Evolutionary conservation across 768 basidiomycete species (phyloP).

Genomic region (Chalciporus piperatus): DNA sequence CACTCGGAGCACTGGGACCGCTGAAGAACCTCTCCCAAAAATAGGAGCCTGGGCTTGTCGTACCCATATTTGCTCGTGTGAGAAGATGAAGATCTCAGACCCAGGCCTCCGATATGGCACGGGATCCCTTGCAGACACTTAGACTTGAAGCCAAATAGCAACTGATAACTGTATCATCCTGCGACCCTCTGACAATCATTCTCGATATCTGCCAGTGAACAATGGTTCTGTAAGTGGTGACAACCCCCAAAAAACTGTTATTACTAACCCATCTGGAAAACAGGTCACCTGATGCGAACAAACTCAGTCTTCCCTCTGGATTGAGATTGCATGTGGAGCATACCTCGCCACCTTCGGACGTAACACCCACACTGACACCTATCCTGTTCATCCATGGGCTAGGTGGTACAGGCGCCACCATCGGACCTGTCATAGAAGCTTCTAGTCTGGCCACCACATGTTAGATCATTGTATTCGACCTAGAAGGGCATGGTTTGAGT

Average conservation of each 20-base stretch:
- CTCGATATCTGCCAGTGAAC: too few relatives aligned
- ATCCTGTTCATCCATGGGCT: conserved; percentile 7
- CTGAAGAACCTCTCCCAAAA: not conserved
- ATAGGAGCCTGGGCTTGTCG: not conserved
- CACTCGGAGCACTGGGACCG: not conserved
- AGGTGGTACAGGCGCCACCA: conserved; percentile 4
- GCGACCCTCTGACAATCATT: too few relatives aligned
- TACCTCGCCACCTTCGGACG: not conserved
- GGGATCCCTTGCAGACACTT: not conserved
- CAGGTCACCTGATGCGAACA: conserved; percentile 3
- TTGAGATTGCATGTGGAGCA: conserved; percentile 1
- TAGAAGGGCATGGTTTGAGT: conserved; percentile 7
- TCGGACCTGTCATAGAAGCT: conserved; percentile 9
- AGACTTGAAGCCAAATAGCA: too few relatives aligned
- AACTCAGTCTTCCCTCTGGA: conserved; percentile 6
- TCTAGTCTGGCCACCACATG: conserved; percentile 7
- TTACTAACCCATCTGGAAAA: not conserved
- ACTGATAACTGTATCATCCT: too few relatives aligned
- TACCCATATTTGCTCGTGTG: not conserved
- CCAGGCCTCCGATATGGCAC: not conserved
- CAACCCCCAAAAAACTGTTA: too few relatives aligned
- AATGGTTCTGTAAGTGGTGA: too few relatives aligned
- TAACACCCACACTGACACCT: not conserved
- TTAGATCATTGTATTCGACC: conserved; percentile 15
- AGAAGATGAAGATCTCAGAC: not conserved